These are phyloP conservation scores for Penicillium malachiteum DNA, from an alignment of 495 filamentous ascomycete species.

Conservation along the genomic window DNA sequence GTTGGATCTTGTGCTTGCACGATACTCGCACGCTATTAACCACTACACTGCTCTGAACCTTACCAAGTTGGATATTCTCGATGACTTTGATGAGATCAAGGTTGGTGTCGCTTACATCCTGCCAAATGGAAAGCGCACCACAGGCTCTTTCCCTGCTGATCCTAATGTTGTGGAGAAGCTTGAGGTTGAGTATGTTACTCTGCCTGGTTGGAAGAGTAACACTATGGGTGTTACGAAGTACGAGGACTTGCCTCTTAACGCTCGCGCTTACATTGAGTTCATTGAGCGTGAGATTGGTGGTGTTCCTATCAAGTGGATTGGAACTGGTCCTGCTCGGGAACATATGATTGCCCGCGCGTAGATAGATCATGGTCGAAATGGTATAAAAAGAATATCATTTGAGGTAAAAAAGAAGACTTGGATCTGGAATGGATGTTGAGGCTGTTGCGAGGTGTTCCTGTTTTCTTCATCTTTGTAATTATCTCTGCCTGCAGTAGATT, in stretches of 20 bases:
- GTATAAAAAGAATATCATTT: not conserved
- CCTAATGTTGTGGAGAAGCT: slow-evolving; percentile 59
- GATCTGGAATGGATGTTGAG: too few species aligned
- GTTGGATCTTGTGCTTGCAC: slow-evolving; percentile 85
- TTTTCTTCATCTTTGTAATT: too few species aligned
- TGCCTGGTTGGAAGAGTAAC: slow-evolving; percentile 74
- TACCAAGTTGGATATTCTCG: slow-evolving; percentile 86
- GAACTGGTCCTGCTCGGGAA: slow-evolving; percentile 73
- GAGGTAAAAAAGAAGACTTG: too few species aligned
- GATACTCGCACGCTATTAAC: slow-evolving; percentile 70
- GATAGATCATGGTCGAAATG: not conserved
- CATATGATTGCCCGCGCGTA: slow-evolving; percentile 60
- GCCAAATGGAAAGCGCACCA: slow-evolving; percentile 49
- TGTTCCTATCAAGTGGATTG: slow-evolving; percentile 72
- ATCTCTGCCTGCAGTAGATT: too few species aligned
- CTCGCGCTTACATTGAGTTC: slow-evolving; percentile 72
- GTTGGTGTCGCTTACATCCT: slow-evolving; percentile 70
- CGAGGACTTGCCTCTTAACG: slow-evolving; percentile 71
- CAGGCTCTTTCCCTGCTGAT: slow-evolving; percentile 67
- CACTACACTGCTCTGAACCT: slow-evolving; percentile 78
- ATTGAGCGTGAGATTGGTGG: slow-evolving; percentile 71
- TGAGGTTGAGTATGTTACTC: slow-evolving; percentile 65
- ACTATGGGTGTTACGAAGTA: slow-evolving; percentile 62
- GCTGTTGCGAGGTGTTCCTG: too few species aligned
- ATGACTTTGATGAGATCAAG: slow-evolving; percentile 78